Evolutionary conservation across 345 rosid species (phyloP).

Genomic region (Nephelium lappaceum): DNA sequence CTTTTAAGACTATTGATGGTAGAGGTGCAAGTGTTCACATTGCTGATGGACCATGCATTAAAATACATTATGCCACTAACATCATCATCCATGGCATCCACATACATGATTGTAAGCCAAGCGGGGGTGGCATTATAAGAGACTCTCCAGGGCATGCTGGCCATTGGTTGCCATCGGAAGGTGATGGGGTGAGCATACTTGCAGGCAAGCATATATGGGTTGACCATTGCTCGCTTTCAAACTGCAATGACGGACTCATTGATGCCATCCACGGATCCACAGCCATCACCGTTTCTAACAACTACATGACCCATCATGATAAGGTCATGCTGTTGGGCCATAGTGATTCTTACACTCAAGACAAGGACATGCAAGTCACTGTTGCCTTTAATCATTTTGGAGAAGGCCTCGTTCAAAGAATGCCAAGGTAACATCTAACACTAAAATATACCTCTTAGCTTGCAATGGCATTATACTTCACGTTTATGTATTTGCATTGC

Average conservation of each 20-base stretch:
- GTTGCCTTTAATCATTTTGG: constrained; percentile 87
- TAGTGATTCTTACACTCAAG: constrained; percentile 63
- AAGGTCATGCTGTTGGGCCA: constrained; percentile 85
- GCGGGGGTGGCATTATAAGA: constrained; percentile 46
- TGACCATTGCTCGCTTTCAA: constrained; percentile 80
- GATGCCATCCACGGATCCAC: constrained; percentile 85
- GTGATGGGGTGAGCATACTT: constrained; percentile 65
- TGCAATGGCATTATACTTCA: not conserved
- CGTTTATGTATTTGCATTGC: too few species aligned
- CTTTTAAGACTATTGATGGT: constrained; percentile 78
- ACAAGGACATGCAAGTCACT: constrained; percentile 78
- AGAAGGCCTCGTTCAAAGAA: constrained; percentile 84
- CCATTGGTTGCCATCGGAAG: constrained; percentile 57
- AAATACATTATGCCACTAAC: constrained; percentile 60
- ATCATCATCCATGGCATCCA: constrained; percentile 74
- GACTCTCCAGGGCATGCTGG: constrained; percentile 65
- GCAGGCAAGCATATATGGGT: constrained; percentile 62
- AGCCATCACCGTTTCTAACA: constrained; percentile 79
- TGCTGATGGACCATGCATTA: constrained; percentile 72
- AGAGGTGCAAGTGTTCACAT: constrained; percentile 83
- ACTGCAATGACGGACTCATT: constrained; percentile 71
- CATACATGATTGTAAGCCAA: constrained; percentile 72
- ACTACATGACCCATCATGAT: constrained; percentile 79
- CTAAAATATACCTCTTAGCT: too few species aligned
- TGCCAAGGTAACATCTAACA: constrained; percentile 58